Conservation (phyloP, 2,329 filamentous ascomycete species). For the Domatiomyces catenatus region DNA sequence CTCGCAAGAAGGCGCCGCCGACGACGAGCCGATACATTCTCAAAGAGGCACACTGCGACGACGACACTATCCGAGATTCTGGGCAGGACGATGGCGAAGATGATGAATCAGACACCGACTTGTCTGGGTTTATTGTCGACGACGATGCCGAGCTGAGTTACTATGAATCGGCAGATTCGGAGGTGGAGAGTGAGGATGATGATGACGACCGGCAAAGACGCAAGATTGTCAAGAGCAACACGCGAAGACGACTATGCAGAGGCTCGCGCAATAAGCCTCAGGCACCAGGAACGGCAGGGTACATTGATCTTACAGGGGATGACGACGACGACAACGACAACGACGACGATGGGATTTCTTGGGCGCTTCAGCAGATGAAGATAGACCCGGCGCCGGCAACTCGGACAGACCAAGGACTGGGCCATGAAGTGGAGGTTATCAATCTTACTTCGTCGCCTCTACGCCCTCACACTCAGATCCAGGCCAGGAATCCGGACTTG, state of each 20-base stretch:
- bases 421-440: background rate
- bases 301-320: background rate
- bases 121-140: constrained; percentile 19
- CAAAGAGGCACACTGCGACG: constrained; percentile 14
- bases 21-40: constrained; percentile 13
- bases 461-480: constrained; percentile 5
- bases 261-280: background rate
- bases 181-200: constrained; percentile 3
- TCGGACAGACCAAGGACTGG: background rate
- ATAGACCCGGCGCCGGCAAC: background rate
- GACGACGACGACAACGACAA: constrained; percentile 1
- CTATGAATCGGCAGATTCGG: constrained; percentile 9
- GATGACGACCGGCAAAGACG: constrained; percentile 1
- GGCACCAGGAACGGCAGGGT: constrained; percentile 3
- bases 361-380: background rate
- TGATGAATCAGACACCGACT: constrained; percentile 18
- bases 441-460: background rate
- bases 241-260: constrained; percentile 8
- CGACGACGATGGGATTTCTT: background rate
- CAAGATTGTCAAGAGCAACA: constrained; percentile 1
- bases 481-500: constrained; percentile 3
- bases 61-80: constrained; percentile 11
- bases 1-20: background rate
- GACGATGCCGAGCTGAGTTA: constrained; percentile 17
- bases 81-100: constrained; percentile 12